Evolutionary conservation across 129 eudicot genomes (phyloP), one percentile per base, ranked within the genome.

Genomic region (Oenanthe sinensis): DNA sequence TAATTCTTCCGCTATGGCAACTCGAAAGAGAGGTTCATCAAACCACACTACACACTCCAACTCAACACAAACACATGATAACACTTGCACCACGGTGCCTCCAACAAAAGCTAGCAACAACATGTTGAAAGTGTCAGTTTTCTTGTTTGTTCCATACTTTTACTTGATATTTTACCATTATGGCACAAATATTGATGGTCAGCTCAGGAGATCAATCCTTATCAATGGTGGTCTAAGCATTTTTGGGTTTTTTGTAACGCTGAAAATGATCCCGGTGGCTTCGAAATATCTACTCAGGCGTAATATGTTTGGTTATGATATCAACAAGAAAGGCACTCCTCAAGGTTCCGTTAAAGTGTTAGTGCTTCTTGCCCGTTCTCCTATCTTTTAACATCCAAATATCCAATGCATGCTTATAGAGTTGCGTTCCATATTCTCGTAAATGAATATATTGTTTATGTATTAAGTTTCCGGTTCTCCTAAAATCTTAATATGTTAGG

Each of bases 321-420:
- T 96, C 69, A 96, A 96, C 58, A 96, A 96, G 89, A 90, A 71
- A 74, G 99, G 99, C 14, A 96, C 99, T 5, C 99, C 97, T 78
- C 90, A 82, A 75, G 99, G 99, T 50, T 81, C 86, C 5, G 47
- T 91, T 54, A 85, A 89, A 87, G 91, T 93, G 96, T 93, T 80
- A 80, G 93, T 79, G 11, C 20, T 33, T 73, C 40, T 58, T 16
- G 19, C 16, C 24, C 10, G 5, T 12, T 62, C 72, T 30, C 20
- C 8, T 0, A 9, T 26, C 9, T 6, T 69, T 37, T 1, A 17
- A 17, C 22, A 50, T 50, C 16, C 22, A 49, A 49, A 17, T 6
- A 50, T 50, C 16, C 22, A 49, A 49, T 16, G 52, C 13, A 11
- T 9, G 12, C 0, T 8, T 45, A 11, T 8, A 9, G 11, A 45